Evolutionary conservation across 164 flowering plant species (phyloP).

Genomic region (Vitis rupestris): DNA sequence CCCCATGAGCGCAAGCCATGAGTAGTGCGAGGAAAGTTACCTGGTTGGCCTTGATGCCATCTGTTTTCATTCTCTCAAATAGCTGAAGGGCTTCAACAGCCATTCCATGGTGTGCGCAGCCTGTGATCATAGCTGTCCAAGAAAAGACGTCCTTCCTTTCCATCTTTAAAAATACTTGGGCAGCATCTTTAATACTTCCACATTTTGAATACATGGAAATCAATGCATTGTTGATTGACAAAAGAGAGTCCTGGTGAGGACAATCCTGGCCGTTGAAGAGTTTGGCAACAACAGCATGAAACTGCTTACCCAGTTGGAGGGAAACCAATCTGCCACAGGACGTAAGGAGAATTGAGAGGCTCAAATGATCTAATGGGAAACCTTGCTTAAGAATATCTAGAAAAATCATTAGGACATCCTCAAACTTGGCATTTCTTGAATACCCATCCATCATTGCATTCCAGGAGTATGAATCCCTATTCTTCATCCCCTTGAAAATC

Average conservation of each 20-base stretch:
- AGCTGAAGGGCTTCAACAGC: slow-evolving; percentile 23
- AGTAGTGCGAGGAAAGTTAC: slow-evolving; percentile 36
- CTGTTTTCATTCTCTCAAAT: slow-evolving; percentile 25
- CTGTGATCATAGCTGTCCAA: slow-evolving; percentile 42
- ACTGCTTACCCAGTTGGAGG: slow-evolving; percentile 27
- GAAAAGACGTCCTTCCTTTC: slow-evolving; percentile 31
- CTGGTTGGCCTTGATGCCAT: slow-evolving; percentile 24
- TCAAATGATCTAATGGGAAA: slow-evolving; percentile 22
- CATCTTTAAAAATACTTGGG: slow-evolving; percentile 21
- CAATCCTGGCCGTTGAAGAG: neutral
- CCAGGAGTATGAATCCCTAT: slow-evolving; percentile 34
- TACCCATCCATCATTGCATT: slow-evolving; percentile 41
- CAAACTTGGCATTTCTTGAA: slow-evolving; percentile 23
- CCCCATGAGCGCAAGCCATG: slow-evolving; percentile 37
- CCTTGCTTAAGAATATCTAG: slow-evolving; percentile 20
- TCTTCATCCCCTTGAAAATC: slow-evolving; percentile 19
- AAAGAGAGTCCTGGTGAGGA: slow-evolving; percentile 1
- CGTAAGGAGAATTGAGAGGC: slow-evolving; percentile 32
- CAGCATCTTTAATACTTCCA: slow-evolving; percentile 32
- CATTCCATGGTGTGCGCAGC: slow-evolving; percentile 33
- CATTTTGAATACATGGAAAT: slow-evolving; percentile 41
- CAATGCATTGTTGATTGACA: slow-evolving; percentile 30
- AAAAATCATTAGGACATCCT: slow-evolving; percentile 19
- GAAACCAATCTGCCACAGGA: slow-evolving; percentile 31
- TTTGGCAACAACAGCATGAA: slow-evolving; percentile 26